A percentile compares a stretch with the other conserved stretches of the same genome.
phyloP scores from a whole-genome alignment of 805 yeast genomes.

The Candida germanica region DNA sequence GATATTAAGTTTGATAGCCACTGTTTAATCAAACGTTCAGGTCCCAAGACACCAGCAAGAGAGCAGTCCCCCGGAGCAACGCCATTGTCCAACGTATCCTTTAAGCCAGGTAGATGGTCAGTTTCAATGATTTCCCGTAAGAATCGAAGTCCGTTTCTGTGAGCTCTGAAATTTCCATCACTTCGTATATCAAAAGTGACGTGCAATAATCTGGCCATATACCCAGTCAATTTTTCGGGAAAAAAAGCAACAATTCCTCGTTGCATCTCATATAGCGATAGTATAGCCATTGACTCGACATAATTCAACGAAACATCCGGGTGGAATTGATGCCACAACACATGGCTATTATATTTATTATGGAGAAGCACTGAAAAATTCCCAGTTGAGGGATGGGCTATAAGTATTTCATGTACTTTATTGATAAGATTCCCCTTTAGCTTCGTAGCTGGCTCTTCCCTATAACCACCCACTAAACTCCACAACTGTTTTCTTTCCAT shows the following conservation, averaged over 20 bases:
- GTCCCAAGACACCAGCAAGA: constrained; percentile 3
- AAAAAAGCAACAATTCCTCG: constrained; percentile 8
- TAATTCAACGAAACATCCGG: constrained; percentile 40
- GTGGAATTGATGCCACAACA: constrained; percentile 40
- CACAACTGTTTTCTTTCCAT: constrained; percentile 10
- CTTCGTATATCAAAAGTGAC: constrained; percentile 15
- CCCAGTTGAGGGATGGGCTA: background rate
- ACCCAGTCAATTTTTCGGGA: too few species aligned
- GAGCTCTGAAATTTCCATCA: constrained; percentile 15
- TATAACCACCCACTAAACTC: constrained; percentile 8
- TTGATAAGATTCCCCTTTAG: background rate
- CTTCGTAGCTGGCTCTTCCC: constrained; percentile 18
- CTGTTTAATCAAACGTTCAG: constrained; percentile 5
- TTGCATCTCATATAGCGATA: constrained; percentile 15
- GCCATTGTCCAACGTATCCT: background rate
- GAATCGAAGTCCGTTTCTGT: constrained; percentile 14
- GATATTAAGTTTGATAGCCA: constrained; percentile 9
- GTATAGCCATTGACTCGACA: constrained; percentile 29
- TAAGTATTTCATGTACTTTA: constrained; percentile 3
- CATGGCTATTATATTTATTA: constrained; percentile 15
- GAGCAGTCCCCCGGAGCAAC: too few species aligned
- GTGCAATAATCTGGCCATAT: too few species aligned
- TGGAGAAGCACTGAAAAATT: constrained; percentile 2
- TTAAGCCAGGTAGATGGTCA: background rate
- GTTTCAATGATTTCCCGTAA: constrained; percentile 5